Evolutionary conservation across 306 rosid species (phyloP).

Genomic region (Corylus avellana): DNA sequence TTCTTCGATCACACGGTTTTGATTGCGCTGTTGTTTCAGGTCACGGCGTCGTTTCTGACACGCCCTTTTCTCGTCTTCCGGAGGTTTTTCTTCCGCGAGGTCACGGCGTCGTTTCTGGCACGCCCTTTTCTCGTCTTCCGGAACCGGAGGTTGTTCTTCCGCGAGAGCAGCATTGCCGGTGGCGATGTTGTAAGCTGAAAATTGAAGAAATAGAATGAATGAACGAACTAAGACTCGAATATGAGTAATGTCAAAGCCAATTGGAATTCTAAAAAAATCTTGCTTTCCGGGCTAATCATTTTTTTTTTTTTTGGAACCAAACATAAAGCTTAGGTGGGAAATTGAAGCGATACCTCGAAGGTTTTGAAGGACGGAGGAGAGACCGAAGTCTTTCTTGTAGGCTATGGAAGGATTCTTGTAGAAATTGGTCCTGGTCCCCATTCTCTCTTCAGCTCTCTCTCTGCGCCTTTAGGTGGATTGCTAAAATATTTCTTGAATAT

Average conservation of each 20-base stretch:
- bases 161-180: constrained; percentile 54
- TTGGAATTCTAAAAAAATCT: neutral
- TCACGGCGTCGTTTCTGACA: constrained; percentile 49
- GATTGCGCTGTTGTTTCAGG: constrained; percentile 24
- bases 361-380: constrained; percentile 70
- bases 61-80: neutral
- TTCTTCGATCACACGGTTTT: constrained; percentile 19
- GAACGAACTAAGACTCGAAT: neutral
- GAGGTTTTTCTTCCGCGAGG: neutral
- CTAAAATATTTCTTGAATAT: too few relatives aligned
- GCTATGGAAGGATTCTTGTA: too few relatives aligned
- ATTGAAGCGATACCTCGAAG: constrained; percentile 42
- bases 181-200: constrained; percentile 69
- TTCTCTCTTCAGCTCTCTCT: too few relatives aligned
- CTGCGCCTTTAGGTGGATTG: too few relatives aligned
- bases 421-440: too few relatives aligned
- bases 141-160: constrained; percentile 17
- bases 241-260: neutral
- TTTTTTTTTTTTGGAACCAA: neutral
- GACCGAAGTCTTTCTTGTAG: constrained; percentile 32
- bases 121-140: constrained; percentile 12
- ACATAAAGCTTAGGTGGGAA: neutral
- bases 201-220: constrained; percentile 2
- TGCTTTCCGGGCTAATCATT: neutral
- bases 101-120: too few relatives aligned